phyloP scores from a whole-genome alignment of 1,139 yeast species.

The Sugiyamaella novakii region DNA sequence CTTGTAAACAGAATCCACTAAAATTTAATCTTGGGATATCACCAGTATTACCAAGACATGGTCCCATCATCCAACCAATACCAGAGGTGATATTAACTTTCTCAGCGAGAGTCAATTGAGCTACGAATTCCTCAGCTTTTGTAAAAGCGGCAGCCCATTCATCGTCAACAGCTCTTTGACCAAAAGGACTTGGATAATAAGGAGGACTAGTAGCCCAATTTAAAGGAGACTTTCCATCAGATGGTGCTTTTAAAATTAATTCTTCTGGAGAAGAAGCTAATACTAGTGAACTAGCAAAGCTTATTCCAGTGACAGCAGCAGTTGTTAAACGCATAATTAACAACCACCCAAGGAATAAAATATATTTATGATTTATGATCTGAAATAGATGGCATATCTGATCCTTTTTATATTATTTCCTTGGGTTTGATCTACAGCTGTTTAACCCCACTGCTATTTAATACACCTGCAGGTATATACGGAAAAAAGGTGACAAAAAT shows the following conservation, averaged over 20 bases:
- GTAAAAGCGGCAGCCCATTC: constrained; percentile 61
- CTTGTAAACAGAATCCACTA: constrained; percentile 62
- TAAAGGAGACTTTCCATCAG: constrained; percentile 11
- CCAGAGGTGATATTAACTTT: constrained; percentile 67
- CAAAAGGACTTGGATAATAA: constrained; percentile 31
- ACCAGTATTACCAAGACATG: constrained; percentile 67
- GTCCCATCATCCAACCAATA: constrained; percentile 66
- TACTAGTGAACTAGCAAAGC: constrained; percentile 10
- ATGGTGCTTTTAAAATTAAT: constrained; percentile 7
- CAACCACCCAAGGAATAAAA: background rate
- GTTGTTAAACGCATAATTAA: constrained; percentile 14
- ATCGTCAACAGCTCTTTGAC: constrained; percentile 35
- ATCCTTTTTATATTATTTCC: constrained; percentile 9
- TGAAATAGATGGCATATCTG: too few species aligned
- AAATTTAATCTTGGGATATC: constrained; percentile 58
- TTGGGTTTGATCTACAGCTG: background rate
- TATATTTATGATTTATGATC: too few species aligned
- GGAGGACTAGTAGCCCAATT: constrained; percentile 29
- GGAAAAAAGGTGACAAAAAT: too few species aligned
- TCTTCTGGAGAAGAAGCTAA: constrained; percentile 18
- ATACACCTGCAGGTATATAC: too few species aligned
- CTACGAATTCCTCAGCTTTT: constrained; percentile 55
- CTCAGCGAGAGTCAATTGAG: constrained; percentile 58
- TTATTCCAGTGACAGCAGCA: constrained; percentile 7
- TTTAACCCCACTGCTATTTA: constrained; percentile 1